A percentile compares a stretch with the other conserved stretches of the same genome.
These are phyloP conservation scores for Nothophoma quercina DNA, from an alignment of 2,329 filamentous ascomycete genomes.

Conservation along the genomic window DNA sequence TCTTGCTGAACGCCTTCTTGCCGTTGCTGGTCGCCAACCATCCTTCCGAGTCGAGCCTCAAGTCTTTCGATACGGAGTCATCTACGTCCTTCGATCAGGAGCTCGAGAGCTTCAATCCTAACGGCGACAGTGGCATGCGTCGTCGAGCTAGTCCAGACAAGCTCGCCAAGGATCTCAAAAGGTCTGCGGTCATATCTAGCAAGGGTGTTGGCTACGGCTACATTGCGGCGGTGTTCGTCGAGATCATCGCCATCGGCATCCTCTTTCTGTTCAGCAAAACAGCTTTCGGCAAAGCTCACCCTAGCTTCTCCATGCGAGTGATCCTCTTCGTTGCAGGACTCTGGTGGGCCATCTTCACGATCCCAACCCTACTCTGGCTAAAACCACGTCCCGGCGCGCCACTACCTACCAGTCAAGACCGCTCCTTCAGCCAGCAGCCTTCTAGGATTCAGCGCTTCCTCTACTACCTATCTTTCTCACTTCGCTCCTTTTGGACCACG, in stretches of 20 bases:
- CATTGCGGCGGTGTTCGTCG: slow-evolving; percentile 79
- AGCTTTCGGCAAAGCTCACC: slow-evolving; percentile 65
- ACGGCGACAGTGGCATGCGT: slow-evolving; percentile 26
- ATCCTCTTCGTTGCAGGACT: slow-evolving; percentile 81
- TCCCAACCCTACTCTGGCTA: slow-evolving; percentile 84
- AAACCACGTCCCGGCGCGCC: slow-evolving; percentile 87
- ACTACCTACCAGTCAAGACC: slow-evolving; percentile 52
- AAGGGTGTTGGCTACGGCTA: slow-evolving; percentile 92
- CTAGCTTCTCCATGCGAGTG: slow-evolving; percentile 80
- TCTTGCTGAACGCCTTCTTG: slow-evolving; percentile 91
- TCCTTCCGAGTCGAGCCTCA: slow-evolving; percentile 52
- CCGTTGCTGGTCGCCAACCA: slow-evolving; percentile 87
- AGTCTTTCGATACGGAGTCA: slow-evolving; percentile 17
- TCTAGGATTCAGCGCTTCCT: slow-evolving; percentile 49
- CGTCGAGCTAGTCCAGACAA: slow-evolving; percentile 24
- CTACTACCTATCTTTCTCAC: slow-evolving; percentile 80
- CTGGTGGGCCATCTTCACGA: slow-evolving; percentile 89
- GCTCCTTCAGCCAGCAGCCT: slow-evolving; percentile 18
- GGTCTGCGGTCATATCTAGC: slow-evolving; percentile 87
- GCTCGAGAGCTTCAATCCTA: slow-evolving; percentile 36
- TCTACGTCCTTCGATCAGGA: slow-evolving; percentile 18
- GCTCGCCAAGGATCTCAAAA: slow-evolving; percentile 71
- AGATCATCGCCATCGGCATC: slow-evolving; percentile 77
- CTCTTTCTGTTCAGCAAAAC: slow-evolving; percentile 63
- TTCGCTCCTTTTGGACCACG: slow-evolving; percentile 82